These are phyloP conservation scores for Adansonia grandidieri DNA, from an alignment of 441 rosid species.

Conservation along the genomic window DNA sequence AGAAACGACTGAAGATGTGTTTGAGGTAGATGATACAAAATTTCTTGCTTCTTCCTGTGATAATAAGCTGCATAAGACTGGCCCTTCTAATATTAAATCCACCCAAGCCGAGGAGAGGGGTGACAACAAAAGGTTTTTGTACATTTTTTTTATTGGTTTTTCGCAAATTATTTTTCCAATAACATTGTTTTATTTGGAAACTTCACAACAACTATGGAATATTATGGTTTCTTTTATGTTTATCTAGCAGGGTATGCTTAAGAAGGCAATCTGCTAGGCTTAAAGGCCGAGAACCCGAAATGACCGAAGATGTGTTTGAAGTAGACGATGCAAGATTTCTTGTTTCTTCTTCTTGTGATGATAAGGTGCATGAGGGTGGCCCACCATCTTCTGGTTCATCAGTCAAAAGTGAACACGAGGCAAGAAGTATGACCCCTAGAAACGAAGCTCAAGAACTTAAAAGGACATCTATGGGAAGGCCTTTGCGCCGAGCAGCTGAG, in stretches of 20 bases:
- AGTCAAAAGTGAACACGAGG: slow-evolving; percentile 30
- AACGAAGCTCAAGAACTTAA: slow-evolving; percentile 35
- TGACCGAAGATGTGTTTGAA: slow-evolving; percentile 29
- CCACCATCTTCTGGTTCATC: slow-evolving; percentile 27
- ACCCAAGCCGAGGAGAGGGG: slow-evolving; percentile 31
- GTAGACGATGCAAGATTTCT: slow-evolving; percentile 34
- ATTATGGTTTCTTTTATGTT: not conserved
- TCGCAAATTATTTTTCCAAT: slow-evolving; percentile 12
- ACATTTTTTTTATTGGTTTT: not conserved
- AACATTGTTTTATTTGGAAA: not conserved
- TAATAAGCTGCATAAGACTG: slow-evolving; percentile 17
- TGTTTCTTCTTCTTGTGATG: slow-evolving; percentile 30
- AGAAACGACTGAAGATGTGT: slow-evolving; percentile 34
- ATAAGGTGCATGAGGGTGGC: slow-evolving; percentile 12
- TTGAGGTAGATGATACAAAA: slow-evolving; percentile 37
- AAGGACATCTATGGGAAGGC: slow-evolving; percentile 45
- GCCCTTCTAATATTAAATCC: not conserved
- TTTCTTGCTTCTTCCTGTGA: slow-evolving; percentile 29
- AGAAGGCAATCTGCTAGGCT: slow-evolving; percentile 40
- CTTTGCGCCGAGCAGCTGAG: slow-evolving; percentile 45
- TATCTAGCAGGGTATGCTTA: slow-evolving; percentile 26
- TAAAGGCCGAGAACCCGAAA: slow-evolving; percentile 34
- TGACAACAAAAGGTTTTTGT: slow-evolving; percentile 37
- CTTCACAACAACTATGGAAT: slow-evolving; percentile 10
- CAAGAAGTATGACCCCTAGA: slow-evolving; percentile 15